Base-by-base conservation (phyloP, 2,329 filamentous ascomycete species). In the Pseudocercospora pini-densiflorae region DNA sequence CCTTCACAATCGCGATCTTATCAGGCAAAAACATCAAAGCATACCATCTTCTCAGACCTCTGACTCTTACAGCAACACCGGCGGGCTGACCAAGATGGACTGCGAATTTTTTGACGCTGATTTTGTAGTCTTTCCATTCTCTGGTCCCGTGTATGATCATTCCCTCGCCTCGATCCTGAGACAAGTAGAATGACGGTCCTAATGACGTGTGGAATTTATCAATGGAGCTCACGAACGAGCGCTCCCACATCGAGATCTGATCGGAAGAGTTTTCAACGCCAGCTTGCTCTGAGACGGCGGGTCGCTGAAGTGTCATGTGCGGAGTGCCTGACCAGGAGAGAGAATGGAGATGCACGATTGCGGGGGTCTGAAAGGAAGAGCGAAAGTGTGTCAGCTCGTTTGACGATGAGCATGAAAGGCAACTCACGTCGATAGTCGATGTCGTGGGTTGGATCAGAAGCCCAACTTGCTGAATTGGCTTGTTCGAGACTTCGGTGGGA, bases 21-120 rank as follows among this genome's bases (percentile, higher is more conserved):
- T n/a, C 27, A 6, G 23, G 43, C 8, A 53, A 16, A 16, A 61
- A 24, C 24, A 61, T 33, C 7, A 61, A 19, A n/a, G 23, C 59
- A 36, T 61, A 61, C 59, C 59, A 61, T 36, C 59, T 51, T 7
- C 47, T 61, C 43, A 61, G 19, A 16, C 59, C 59, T 33, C 19
- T 21, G n/a, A 33, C 23, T 33, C 59, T n/a, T 23, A 47, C 59
- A 33, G 7, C 21, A 7, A 36, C 12, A 1, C 59, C 59, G 9
- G 23, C 12, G 5, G 43, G 21, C 21, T 27, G 40, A n/a, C 31
- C 43, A n/a, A 33, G 43, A 33, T 53, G 23, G 1, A 47, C 47
- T 6, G 47, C 23, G 16, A 61, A 23, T 19, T 33, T 29, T 5
- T 4, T 10, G 2, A 53, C 43, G 1, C 5, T 40, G 43, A 61